These are phyloP conservation scores for Endoconidiophora polonica DNA, from an alignment of 2,329 filamentous ascomycete genomes.

Conservation along the genomic window DNA sequence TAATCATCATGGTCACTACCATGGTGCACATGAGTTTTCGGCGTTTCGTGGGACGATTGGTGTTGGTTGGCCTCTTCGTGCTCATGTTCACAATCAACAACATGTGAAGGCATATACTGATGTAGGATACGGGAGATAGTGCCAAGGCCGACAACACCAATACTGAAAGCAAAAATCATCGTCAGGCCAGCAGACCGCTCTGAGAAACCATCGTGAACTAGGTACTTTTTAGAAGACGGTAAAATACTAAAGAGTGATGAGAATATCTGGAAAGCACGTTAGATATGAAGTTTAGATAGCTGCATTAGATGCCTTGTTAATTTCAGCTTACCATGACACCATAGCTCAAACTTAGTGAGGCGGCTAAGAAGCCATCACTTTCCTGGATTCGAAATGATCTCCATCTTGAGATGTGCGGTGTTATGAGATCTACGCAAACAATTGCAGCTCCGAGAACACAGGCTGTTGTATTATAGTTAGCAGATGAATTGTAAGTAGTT, in stretches of 20 bases:
- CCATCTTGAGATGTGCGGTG: constrained; percentile 56
- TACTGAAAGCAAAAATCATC: constrained; percentile 52
- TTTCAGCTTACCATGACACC: constrained; percentile 67
- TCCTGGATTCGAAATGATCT: constrained; percentile 74
- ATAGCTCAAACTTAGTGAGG: constrained; percentile 80
- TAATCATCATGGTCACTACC: too few relatives aligned
- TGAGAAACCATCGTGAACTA: constrained; percentile 50
- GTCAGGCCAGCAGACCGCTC: constrained; percentile 50
- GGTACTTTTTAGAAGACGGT: constrained; percentile 65
- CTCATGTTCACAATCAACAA: constrained; percentile 64
- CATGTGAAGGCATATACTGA: constrained; percentile 57
- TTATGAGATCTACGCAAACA: constrained; percentile 69
- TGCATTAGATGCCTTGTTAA: not conserved
- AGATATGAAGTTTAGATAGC: not conserved
- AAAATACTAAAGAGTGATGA: constrained; percentile 88
- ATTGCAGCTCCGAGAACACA: constrained; percentile 63
- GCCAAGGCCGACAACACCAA: constrained; percentile 61
- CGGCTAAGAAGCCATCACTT: constrained; percentile 73
- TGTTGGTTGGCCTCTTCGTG: constrained; percentile 33
- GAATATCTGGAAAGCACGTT: constrained; percentile 48
- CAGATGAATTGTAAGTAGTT: not conserved
- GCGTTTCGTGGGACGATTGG: too few relatives aligned
- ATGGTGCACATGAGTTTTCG: too few relatives aligned
- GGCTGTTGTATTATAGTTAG: constrained; percentile 22
- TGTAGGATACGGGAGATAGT: constrained; percentile 56